Evolutionary conservation across 768 basidiomycete genomes (phyloP).

Genomic region (Boletus insuetus): DNA sequence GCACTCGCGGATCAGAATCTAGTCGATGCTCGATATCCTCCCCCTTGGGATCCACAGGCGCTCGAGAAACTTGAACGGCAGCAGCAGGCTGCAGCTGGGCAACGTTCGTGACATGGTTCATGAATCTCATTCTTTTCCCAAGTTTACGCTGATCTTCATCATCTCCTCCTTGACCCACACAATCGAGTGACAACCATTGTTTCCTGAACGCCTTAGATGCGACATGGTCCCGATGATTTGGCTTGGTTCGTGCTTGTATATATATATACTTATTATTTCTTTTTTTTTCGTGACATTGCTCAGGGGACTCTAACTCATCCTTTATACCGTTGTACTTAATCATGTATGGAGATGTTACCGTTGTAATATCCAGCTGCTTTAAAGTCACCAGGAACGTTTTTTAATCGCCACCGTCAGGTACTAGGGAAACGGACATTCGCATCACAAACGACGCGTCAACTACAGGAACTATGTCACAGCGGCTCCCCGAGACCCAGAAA

Average conservation of each 20-base stretch:
- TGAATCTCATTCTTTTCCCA: not conserved
- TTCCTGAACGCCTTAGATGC: constrained; percentile 1
- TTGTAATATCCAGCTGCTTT: constrained; percentile 20
- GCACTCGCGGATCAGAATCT: constrained; percentile 79
- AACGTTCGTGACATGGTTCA: constrained; percentile 5
- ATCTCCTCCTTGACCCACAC: not conserved
- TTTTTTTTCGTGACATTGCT: not conserved
- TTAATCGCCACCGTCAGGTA: not conserved
- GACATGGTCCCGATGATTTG: not conserved
- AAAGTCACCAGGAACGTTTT: not conserved
- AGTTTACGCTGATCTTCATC: not conserved
- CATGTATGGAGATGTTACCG: not conserved
- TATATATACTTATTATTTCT: not conserved
- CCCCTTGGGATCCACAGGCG: constrained; percentile 64
- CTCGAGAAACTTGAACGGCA: constrained; percentile 30
- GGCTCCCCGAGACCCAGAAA: too few species aligned
- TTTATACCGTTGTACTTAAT: constrained; percentile 14
- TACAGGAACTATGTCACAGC: too few species aligned
- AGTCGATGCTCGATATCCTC: constrained; percentile 65
- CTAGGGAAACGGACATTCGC: not conserved
- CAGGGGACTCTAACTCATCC: constrained; percentile 7
- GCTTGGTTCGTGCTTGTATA: not conserved
- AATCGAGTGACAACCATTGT: not conserved
- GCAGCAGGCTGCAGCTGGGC: constrained; percentile 18
- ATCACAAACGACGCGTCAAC: too few species aligned